Evolutionary conservation across 2,329 filamentous ascomycete species (phyloP).

Genomic region (Trichoderma brevicompactum): DNA sequence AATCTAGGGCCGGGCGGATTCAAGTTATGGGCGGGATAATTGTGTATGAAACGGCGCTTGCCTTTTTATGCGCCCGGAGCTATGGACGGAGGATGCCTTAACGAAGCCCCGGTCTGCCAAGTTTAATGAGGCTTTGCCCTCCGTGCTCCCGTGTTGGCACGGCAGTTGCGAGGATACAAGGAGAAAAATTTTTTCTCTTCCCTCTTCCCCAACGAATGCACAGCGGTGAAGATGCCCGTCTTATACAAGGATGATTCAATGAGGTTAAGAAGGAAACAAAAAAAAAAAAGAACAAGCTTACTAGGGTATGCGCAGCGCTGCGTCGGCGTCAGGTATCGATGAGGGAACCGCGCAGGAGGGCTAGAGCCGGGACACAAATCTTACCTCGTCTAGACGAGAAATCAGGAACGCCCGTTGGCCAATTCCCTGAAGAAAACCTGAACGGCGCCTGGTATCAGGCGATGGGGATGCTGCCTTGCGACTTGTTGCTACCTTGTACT

Average conservation of each 20-base stretch:
- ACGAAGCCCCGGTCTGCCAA: slow-evolving; percentile 11
- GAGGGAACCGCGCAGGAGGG: background rate
- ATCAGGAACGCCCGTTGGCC: slow-evolving; percentile 11
- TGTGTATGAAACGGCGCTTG: slow-evolving; percentile 24
- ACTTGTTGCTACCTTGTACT: too few relatives aligned
- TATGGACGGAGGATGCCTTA: slow-evolving; percentile 5
- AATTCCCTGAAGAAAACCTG: slow-evolving; percentile 21
- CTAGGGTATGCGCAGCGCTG: background rate
- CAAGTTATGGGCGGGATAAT: background rate
- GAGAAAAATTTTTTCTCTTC: background rate
- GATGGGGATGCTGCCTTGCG: too few relatives aligned
- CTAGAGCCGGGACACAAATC: slow-evolving; percentile 2
- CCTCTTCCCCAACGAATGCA: background rate
- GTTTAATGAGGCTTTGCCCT: slow-evolving; percentile 10
- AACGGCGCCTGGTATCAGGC: background rate
- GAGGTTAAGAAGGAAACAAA: background rate
- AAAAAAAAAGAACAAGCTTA: background rate
- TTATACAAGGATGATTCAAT: background rate
- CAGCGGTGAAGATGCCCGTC: background rate
- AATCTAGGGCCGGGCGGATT: background rate
- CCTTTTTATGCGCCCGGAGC: slow-evolving; percentile 20
- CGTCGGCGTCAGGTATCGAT: slow-evolving; percentile 15
- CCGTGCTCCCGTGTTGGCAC: background rate
- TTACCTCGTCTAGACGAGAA: slow-evolving; percentile 9
- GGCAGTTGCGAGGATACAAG: slow-evolving; percentile 11